phyloP scores from a whole-genome alignment of 2,329 filamentous ascomycete genomes.

The Emericellopsis cladophorae region DNA sequence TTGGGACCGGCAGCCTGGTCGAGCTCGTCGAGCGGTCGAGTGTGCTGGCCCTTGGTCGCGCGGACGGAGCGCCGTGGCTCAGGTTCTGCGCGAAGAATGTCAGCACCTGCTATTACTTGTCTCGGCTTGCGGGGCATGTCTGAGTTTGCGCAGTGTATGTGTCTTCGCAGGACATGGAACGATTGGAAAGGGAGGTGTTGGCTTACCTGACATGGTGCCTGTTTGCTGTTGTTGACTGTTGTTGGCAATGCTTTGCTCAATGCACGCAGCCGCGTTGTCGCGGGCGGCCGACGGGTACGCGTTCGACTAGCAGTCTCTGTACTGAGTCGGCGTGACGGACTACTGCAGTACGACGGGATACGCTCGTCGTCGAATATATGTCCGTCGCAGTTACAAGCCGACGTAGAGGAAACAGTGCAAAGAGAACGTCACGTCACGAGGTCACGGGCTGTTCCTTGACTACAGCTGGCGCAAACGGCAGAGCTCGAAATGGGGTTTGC shows the following conservation, averaged over 20 bases:
- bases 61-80: conserved; percentile 91
- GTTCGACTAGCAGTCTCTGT: background rate
- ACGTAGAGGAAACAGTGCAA: background rate
- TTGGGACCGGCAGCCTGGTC: conserved; percentile 44
- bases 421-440: background rate
- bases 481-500: no score
- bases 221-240: background rate
- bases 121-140: background rate
- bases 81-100: conserved; percentile 23
- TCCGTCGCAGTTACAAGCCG: no score
- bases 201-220: conserved; percentile 22
- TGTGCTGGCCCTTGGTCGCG: conserved; percentile 92
- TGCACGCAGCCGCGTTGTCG: background rate
- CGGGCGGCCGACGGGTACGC: background rate
- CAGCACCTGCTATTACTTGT: background rate
- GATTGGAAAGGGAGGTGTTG: conserved; percentile 5
- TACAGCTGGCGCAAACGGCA: no score
- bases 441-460: background rate
- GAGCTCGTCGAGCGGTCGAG: conserved; percentile 71
- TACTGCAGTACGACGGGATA: background rate
- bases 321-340: background rate
- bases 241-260: background rate
- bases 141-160: background rate
- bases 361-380: background rate
- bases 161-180: background rate